Base-by-base conservation (phyloP, 2,329 filamentous ascomycete species). In the Cladosporium sp. region DNA sequence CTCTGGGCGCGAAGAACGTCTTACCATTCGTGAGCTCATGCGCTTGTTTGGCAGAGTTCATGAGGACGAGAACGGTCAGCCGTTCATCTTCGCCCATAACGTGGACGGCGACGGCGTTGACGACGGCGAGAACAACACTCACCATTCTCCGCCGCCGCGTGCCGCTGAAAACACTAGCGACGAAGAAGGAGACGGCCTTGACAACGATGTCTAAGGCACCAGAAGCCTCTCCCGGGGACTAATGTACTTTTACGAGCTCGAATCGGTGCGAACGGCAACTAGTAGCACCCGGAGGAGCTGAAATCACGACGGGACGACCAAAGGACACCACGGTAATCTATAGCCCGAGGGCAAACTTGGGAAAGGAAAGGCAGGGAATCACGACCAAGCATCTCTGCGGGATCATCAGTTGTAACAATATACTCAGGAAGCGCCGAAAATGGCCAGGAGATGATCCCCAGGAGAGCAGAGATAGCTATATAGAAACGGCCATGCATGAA, bases 11-110 rank as follows among this genome's bases (percentile, higher is more conserved):
- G 64, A 61, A 28, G 61, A 73, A 66, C 69, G 69, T 19, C 63
- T 77, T 15, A 59, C 61, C 0, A 66, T 77, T 3, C 62, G 68
- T 2, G 75, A 81, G 17, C 63, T 82, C 7, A 71, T 80, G 63
- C 68, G 71, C 2, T 68, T 83, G 1, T 82, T 82, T 55, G 79
- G 79, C 0, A 70, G 73, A 11, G 60, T 79, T 12, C 59, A 64
- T 0, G 70, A 75, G 5, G 74, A 76, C 54, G 68, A 68, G 0
- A 66, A 73, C 7, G 77, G 76, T 2, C 66, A 63, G 11, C 70
- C 73, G 0, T 79, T 75, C 63, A 75, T 78, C 56, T 65, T 77
- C 2, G 54, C 54, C 2, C 54, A 56, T 11, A 39, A 55, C 2
- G 30, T 22, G 4, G 34, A 55, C 2, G 14, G 1, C 6, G 40